phyloP scores from a whole-genome alignment of 2,329 filamentous ascomycete genomes.

The Stromatinia cepivora region DNA sequence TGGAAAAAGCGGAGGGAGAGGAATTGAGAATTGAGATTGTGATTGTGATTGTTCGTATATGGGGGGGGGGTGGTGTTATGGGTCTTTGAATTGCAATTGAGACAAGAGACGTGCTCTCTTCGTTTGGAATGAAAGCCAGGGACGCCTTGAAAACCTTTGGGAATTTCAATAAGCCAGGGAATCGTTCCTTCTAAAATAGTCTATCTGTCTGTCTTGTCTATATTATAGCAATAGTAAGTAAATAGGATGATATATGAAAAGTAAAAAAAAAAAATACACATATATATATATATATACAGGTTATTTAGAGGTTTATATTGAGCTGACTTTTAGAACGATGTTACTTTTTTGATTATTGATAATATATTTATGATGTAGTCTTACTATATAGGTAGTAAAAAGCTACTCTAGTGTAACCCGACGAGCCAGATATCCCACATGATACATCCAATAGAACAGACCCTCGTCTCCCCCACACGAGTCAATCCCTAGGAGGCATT shows the following conservation, averaged over 20 bases:
- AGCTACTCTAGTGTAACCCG: neutral
- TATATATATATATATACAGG: no score
- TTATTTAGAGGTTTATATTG: neutral
- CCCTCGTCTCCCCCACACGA: constrained; percentile 3
- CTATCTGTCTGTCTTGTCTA: neutral
- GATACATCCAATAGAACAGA: neutral
- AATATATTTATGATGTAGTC: neutral
- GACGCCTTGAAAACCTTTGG: constrained; percentile 20
- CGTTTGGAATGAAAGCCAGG: constrained; percentile 15
- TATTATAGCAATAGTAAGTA: neutral
- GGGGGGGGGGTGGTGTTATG: neutral
- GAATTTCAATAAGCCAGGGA: constrained; percentile 19
- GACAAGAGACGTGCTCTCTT: constrained; percentile 20
- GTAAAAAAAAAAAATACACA: no score
- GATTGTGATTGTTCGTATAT: neutral
- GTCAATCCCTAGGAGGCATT: neutral
- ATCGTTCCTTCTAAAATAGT: constrained; percentile 3
- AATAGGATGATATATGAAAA: neutral
- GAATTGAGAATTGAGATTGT: neutral
- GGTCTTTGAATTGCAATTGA: constrained; percentile 17
- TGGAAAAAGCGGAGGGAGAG: neutral
- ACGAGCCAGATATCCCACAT: neutral
- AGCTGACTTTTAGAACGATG: neutral
- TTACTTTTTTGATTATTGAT: neutral
- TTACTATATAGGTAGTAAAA: neutral